phyloP scores from a whole-genome alignment of 2,329 filamentous ascomycete genomes.

The Neoarthrinium moseri region DNA sequence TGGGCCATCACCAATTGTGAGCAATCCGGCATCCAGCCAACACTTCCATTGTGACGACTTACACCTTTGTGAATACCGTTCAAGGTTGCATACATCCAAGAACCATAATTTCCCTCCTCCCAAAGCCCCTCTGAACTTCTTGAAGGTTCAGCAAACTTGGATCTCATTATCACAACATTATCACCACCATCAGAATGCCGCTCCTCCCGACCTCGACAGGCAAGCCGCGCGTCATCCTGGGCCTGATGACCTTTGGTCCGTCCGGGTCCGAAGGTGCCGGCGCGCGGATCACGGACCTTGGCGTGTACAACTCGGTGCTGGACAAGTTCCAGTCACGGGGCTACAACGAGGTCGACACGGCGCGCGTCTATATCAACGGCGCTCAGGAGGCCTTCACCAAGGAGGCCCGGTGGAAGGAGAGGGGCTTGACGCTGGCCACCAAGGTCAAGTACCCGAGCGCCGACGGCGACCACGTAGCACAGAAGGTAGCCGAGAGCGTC shows the following conservation, averaged over 20 bases:
- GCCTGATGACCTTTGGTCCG: constrained; percentile 82
- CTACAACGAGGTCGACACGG: constrained; percentile 85
- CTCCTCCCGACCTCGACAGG: constrained; percentile 37
- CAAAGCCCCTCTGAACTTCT: too few relatives aligned
- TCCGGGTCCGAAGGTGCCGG: constrained; percentile 56
- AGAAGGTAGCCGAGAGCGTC: constrained; percentile 63
- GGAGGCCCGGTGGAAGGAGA: constrained; percentile 74
- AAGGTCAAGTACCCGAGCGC: constrained; percentile 66
- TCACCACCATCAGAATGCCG: constrained; percentile 36
- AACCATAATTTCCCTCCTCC: too few relatives aligned
- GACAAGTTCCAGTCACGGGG: constrained; percentile 76
- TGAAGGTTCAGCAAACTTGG: too few relatives aligned
- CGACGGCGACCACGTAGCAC: constrained; percentile 60
- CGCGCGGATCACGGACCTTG: constrained; percentile 66
- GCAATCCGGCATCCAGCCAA: too few relatives aligned
- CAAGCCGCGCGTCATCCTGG: constrained; percentile 74
- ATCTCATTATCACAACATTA: not conserved
- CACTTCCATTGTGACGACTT: too few relatives aligned
- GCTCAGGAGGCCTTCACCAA: constrained; percentile 78
- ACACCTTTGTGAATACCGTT: too few relatives aligned
- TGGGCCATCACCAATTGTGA: too few relatives aligned
- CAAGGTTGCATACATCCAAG: too few relatives aligned
- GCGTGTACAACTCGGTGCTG: constrained; percentile 69
- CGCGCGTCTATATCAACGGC: constrained; percentile 69
- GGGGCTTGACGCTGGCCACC: constrained; percentile 75